Evolutionary conservation across 2,329 filamentous ascomycete species (phyloP).

Genomic region (Bipolaris oryzae): DNA sequence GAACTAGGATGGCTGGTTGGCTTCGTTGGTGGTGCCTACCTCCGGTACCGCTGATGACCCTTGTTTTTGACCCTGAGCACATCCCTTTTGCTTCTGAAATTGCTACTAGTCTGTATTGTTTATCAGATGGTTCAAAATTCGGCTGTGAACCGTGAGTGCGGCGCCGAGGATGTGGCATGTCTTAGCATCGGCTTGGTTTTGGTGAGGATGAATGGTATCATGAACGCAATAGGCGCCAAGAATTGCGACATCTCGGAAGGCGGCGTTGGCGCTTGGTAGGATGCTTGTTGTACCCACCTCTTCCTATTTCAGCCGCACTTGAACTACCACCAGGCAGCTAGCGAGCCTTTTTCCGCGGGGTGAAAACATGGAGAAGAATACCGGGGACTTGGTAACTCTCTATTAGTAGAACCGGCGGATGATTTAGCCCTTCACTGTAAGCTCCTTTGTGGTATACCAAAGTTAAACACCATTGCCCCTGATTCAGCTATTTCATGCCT

Average conservation of each 20-base stretch:
- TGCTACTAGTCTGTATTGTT: background rate
- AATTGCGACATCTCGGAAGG: conserved; percentile 19
- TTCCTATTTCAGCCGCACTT: conserved; percentile 7
- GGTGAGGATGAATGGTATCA: background rate
- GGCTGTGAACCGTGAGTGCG: background rate
- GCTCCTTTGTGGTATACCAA: background rate
- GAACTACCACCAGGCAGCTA: background rate
- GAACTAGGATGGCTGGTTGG: conserved; percentile 12
- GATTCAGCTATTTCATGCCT: background rate
- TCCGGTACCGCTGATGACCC: background rate
- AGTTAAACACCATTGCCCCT: background rate
- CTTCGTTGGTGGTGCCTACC: background rate
- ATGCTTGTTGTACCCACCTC: conserved; percentile 4
- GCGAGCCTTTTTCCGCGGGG: background rate
- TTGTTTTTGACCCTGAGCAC: background rate
- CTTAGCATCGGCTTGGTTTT: background rate
- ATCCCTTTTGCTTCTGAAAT: background rate
- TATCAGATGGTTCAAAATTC: background rate
- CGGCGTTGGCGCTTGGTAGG: conserved; percentile 8
- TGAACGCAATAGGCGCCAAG: conserved; percentile 16
- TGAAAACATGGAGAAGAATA: background rate
- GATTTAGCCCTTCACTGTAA: background rate
- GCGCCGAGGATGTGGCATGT: background rate
- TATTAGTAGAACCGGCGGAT: background rate
- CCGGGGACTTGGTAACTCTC: background rate